These are phyloP conservation scores for Populus simonii DNA, from an alignment of 345 rosid genomes.

Conservation along the genomic window DNA sequence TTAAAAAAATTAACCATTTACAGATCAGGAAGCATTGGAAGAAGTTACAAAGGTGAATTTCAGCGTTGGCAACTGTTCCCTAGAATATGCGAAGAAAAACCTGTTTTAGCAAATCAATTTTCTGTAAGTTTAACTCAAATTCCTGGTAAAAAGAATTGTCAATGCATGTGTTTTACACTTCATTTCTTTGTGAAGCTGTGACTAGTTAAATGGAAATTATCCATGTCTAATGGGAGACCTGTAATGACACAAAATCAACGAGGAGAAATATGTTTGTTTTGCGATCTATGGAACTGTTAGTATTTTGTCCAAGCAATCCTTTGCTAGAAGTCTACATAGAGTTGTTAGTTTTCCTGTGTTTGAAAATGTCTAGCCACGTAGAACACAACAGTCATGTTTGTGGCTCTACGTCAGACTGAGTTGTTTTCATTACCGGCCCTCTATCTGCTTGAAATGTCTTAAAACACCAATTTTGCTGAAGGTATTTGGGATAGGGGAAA, in stretches of 20 bases:
- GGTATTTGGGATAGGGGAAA: neutral
- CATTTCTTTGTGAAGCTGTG: neutral
- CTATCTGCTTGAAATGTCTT: neutral
- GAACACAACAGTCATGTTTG: neutral
- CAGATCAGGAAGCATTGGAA: slow-evolving; percentile 90
- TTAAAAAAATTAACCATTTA: neutral
- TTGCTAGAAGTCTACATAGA: neutral
- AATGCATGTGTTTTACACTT: slow-evolving; percentile 6
- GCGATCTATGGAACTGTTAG: neutral
- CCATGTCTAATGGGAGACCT: neutral
- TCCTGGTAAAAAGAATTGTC: neutral
- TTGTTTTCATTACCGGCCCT: neutral
- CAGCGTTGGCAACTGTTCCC: slow-evolving; percentile 83
- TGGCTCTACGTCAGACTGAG: neutral
- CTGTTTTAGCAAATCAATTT: slow-evolving; percentile 84
- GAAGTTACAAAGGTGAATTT: slow-evolving; percentile 89
- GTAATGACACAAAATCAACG: neutral
- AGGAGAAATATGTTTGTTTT: neutral
- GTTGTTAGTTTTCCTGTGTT: neutral
- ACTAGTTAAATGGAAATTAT: neutral
- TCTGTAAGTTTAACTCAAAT: slow-evolving; percentile 58
- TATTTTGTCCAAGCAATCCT: neutral
- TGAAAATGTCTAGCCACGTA: neutral
- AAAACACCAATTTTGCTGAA: neutral
- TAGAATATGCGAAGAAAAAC: slow-evolving; percentile 64